phyloP scores from a whole-genome alignment of 1,139 yeast genomes.

The Zygosaccharomyces pseudobailii region DNA sequence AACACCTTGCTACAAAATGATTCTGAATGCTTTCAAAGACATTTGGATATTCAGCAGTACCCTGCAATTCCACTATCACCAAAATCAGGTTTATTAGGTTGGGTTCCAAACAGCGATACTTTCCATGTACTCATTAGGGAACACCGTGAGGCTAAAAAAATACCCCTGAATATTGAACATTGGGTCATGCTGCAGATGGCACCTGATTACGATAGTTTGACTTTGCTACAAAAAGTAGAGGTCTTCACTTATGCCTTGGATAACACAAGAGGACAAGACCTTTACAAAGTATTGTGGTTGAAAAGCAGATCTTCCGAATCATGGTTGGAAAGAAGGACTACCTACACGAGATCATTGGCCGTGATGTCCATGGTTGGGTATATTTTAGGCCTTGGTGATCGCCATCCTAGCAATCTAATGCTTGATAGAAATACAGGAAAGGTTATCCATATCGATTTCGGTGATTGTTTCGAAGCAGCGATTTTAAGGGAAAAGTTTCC shows the following conservation, averaged over 20 bases:
- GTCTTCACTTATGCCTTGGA: slow-evolving; percentile 94
- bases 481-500: slow-evolving; percentile 94
- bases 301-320: slow-evolving; percentile 95
- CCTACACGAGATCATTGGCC: slow-evolving; percentile 91
- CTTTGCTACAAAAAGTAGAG: slow-evolving; percentile 87
- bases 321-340: slow-evolving; percentile 95
- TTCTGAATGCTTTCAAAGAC: slow-evolving; percentile 94
- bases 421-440: slow-evolving; percentile 91
- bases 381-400: slow-evolving; percentile 91
- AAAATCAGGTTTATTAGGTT: slow-evolving; percentile 90
- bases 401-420: slow-evolving; percentile 97
- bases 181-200: slow-evolving; percentile 97
- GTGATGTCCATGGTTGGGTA: slow-evolving; percentile 99
- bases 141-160: slow-evolving; percentile 86
- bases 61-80: slow-evolving; percentile 96
- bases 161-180: slow-evolving; percentile 86
- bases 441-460: slow-evolving; percentile 95
- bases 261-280: slow-evolving; percentile 93
- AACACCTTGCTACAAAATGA: slow-evolving; percentile 85
- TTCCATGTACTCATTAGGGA: slow-evolving; percentile 91
- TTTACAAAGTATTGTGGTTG: slow-evolving; percentile 92
- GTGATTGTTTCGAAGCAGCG: slow-evolving; percentile 99
- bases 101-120: slow-evolving; percentile 98
- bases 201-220: slow-evolving; percentile 88
- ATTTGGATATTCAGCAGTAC: slow-evolving; percentile 84